Base-by-base conservation (phyloP, 192 early-diverging fungal genomes). In the Backusella morwellensis region DNA sequence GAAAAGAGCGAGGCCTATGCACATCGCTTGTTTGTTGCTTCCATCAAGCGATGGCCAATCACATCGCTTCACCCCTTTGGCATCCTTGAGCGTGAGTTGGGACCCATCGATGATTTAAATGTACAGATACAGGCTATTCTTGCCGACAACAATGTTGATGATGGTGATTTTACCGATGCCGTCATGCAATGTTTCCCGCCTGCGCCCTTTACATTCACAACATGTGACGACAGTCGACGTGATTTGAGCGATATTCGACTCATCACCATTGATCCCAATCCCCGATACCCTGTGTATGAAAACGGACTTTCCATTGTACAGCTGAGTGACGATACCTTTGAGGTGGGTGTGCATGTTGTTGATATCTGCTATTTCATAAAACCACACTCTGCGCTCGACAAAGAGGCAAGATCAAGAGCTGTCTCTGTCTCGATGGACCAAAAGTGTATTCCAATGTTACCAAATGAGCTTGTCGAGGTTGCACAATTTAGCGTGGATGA, bases 301-400 rank as follows among this genome's bases (percentile, higher is more conserved):
- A 93, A 97, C 83, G 95, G 94, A 15, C 79, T 97, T 9, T 93
- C 92, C 0, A 82, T 90, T 69, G 81, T 82, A 52, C 78, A 77
- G 8, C 74, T 92, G 8, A 85, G 81, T 4, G 90, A 95, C 73
- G 94, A 90, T 32, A 91, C 74, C 4, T 93, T 82, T 66, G 93
- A 96, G 83, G 86, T 96, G 50, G 90, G 88, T 73, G 87, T 90
- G 3, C 90, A 98, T 75, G 95, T 99, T 85, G 95, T 96, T 32
- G 98, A 99, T 83, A 96, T 99, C 17, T 92, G 93, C 29, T 92
- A 98, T 83, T 99, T 99, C 88, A 96, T 99, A 40, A 94, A 95
- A 75, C 91, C 94, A 21, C 90, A 91, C 72, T 97, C 93, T 35
- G 90, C 95, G 1, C 94, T 99, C 89, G 98, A 99, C 77, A 80